Evolutionary conservation across 257 asterid species (phyloP), one percentile per base, ranked within the genome.

Genomic region (Solanum chilense): DNA sequence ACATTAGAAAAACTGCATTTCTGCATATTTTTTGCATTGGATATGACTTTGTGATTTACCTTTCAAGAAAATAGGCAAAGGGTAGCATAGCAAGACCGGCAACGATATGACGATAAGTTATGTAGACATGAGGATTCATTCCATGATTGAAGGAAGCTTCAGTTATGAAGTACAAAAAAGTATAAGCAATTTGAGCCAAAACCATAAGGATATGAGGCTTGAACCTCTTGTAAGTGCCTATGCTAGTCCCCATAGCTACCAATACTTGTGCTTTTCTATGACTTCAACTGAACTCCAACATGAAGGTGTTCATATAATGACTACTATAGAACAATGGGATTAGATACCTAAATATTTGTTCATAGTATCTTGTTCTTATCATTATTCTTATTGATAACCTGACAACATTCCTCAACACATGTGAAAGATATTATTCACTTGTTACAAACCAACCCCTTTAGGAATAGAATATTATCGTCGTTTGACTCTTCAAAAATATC

Each of bases 91-190:
- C 41, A 3, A 93, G 76, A 27, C 91, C 94, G 13, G 94, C 94
- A 4, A 95, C 91, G 5, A 92, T 70, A 60, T 93, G 94, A 27
- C 98, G 91, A 64, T 93, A 95, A 33, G 95, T 94, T 16, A 95
- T 90, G 12, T 95, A 95, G 85, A 94, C 97, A 56, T 86, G 93
- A 83, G 96, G 94, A 39, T 94, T 90, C 98, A 95, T 92, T 42
- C 98, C 98, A 87, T 95, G 95, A 83, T 91, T 88, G 93, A 95
- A 95, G 31, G 97, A 94, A 64, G 98, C 98, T 82, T 95, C 93
- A 6, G 96, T 93, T 60, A 94, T 93, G 90, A 94, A 91, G 52
- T 93, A 95, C 88, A 91, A 86, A 87, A 94, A 86, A 15, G 97
- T 90, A 44, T 92, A 92, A 82, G 86, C 90, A 68, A 93, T 60